Percentiles rank a stretch among this genome's conserved stretches.
Evolutionary conservation across 2,329 filamentous ascomycete genomes (phyloP).

Genomic region (Periconia digitata): DNA sequence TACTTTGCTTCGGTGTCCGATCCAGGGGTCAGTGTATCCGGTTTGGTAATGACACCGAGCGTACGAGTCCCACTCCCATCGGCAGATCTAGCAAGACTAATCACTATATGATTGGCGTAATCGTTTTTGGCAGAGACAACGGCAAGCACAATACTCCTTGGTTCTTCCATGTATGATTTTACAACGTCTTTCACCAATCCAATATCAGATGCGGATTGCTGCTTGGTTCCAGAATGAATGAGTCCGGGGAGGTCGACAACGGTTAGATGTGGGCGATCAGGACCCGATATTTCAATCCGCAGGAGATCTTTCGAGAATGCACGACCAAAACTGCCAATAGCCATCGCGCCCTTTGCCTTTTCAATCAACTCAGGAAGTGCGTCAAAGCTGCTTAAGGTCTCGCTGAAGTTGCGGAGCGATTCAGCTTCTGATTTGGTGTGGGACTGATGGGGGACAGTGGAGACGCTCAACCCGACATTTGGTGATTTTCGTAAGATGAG

Average conservation of each 20-base stretch:
- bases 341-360: conserved; percentile 55
- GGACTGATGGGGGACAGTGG: conserved; percentile 32
- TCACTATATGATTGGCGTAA: conserved; percentile 42
- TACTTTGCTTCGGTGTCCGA: conserved; percentile 21
- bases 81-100: conserved; percentile 40
- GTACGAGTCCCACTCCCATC: conserved; percentile 51
- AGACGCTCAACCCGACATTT: conserved; percentile 43
- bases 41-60: conserved; percentile 59
- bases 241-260: conserved; percentile 57
- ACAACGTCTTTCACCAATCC: conserved; percentile 51
- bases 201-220: conserved; percentile 50
- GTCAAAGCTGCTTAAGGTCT: conserved; percentile 12
- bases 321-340: conserved; percentile 5
- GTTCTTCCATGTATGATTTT: conserved; percentile 39
- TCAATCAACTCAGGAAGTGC: conserved; percentile 34
- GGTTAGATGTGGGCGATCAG: conserved; percentile 13
- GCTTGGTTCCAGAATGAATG: conserved; percentile 50
- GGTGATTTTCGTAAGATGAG: conserved; percentile 52
- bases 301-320: conserved; percentile 16
- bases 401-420: conserved; percentile 6
- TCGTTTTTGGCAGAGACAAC: conserved; percentile 48
- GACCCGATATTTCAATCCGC: conserved; percentile 16
- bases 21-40: conserved; percentile 40
- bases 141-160: conserved; percentile 47
- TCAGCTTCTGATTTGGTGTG: conserved; percentile 2